Evolutionary conservation across 2,329 filamentous ascomycete genomes (phyloP).

Genomic region (Penicillium sp.): DNA sequence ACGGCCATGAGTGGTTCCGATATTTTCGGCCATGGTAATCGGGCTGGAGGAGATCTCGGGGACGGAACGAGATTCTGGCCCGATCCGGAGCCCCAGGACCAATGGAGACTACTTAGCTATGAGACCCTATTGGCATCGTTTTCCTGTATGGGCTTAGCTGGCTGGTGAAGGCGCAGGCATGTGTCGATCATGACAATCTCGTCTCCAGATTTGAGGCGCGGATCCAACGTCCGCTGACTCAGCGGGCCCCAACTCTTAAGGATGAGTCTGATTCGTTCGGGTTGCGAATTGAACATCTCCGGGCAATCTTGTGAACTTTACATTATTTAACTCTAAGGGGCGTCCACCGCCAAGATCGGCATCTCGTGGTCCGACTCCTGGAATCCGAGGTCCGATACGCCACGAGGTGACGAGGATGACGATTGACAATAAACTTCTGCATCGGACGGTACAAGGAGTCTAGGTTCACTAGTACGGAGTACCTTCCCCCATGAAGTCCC

Average conservation of each 20-base stretch:
- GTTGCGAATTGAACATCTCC: not conserved
- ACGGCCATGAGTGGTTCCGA: not conserved
- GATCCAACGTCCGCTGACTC: not conserved
- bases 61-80: conserved; percentile 1
- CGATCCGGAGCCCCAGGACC: not conserved
- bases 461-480: no score
- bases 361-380: not conserved
- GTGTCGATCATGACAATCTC: not conserved
- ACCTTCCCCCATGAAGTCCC: no score
- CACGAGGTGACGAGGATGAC: no score
- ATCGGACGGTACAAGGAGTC: no score
- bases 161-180: not conserved
- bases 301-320: not conserved
- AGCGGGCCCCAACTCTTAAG: not conserved
- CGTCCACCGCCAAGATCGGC: not conserved
- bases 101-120: not conserved
- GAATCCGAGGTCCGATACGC: not conserved
- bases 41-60: conserved; percentile 1
- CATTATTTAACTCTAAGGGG: no score
- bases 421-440: no score
- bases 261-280: no score
- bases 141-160: not conserved
- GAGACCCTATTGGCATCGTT: not conserved
- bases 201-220: not conserved
- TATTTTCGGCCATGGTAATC: not conserved